phyloP scores from a whole-genome alignment of 2,329 filamentous ascomycete species.

The Plenodomus biglobosus region DNA sequence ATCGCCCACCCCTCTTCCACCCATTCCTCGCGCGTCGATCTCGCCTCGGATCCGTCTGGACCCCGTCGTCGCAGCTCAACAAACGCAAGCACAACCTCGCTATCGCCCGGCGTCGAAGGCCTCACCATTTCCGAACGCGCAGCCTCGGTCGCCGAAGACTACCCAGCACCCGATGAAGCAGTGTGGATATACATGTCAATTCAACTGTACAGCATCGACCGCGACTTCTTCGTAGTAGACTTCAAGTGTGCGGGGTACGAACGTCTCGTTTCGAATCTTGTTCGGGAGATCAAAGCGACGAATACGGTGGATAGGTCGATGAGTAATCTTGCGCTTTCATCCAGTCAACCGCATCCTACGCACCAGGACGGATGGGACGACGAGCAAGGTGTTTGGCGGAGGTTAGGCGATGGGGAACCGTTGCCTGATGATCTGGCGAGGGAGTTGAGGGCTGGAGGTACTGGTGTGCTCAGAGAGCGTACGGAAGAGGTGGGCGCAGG shows the following conservation, averaged over 20 bases:
- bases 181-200: conserved; percentile 96
- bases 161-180: conserved; percentile 60
- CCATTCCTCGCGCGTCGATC: conserved; percentile 52
- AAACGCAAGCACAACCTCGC: conserved; percentile 33
- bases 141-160: conserved; percentile 22
- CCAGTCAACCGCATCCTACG: conserved; percentile 10
- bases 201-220: conserved; percentile 68
- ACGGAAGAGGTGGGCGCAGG: conserved; percentile 51
- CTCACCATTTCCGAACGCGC: conserved; percentile 20
- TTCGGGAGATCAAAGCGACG: conserved; percentile 42
- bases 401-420: conserved; percentile 36
- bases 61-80: conserved; percentile 37
- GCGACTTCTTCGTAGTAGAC: conserved; percentile 90
- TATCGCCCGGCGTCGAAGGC: conserved; percentile 34
- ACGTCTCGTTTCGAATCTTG: conserved; percentile 63
- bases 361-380: conserved; percentile 40
- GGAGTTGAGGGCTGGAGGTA: conserved; percentile 35
- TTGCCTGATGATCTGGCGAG: conserved; percentile 33
- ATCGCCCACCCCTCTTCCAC: conserved; percentile 53
- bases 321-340: conserved; percentile 20
- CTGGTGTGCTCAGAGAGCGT: conserved; percentile 41
- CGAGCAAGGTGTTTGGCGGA: conserved; percentile 38
- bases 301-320: conserved; percentile 16
- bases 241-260: conserved; percentile 99
- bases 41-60: conserved; percentile 37